Conservation (phyloP, 371 early-diverging fungal species). For the Mucor sp. region DNA sequence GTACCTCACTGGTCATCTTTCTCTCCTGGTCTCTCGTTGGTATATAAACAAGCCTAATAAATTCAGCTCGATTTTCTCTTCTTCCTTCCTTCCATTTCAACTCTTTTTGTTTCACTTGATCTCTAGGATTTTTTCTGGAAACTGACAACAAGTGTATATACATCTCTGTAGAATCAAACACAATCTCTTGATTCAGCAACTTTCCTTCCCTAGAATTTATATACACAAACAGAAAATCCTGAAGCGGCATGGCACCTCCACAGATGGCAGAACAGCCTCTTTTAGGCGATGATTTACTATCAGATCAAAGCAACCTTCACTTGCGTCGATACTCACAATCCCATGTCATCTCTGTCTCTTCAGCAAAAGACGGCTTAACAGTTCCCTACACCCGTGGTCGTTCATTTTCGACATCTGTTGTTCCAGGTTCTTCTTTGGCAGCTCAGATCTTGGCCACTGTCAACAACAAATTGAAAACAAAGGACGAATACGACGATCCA, state of each 20-base stretch:
- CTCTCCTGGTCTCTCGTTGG: not conserved
- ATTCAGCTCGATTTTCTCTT: not conserved
- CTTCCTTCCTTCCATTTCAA: too few relatives aligned
- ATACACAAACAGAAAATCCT: not conserved
- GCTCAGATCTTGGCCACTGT: constrained; percentile 42
- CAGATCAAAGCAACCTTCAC: constrained; percentile 13
- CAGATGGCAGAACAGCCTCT: constrained; percentile 16
- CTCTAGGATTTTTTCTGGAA: not conserved
- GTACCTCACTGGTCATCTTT: constrained; percentile 5
- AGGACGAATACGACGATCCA: constrained; percentile 18
- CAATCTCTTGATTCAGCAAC: not conserved
- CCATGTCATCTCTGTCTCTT: constrained; percentile 13
- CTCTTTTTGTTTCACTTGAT: not conserved
- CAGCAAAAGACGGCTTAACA: constrained; percentile 25
- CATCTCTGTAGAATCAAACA: not conserved
- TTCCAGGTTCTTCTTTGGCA: constrained; percentile 32
- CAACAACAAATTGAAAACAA: constrained; percentile 34
- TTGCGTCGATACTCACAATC: constrained; percentile 33
- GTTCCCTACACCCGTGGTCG: constrained; percentile 21
- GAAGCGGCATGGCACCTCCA: constrained; percentile 19
- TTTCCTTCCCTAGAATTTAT: not conserved
- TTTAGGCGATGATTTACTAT: constrained; percentile 7
- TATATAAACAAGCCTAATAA: constrained; percentile 1
- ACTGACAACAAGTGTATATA: not conserved
- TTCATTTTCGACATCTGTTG: constrained; percentile 27